phyloP scores from a whole-genome alignment of 495 filamentous ascomycete species.

The Darksidea phi region DNA sequence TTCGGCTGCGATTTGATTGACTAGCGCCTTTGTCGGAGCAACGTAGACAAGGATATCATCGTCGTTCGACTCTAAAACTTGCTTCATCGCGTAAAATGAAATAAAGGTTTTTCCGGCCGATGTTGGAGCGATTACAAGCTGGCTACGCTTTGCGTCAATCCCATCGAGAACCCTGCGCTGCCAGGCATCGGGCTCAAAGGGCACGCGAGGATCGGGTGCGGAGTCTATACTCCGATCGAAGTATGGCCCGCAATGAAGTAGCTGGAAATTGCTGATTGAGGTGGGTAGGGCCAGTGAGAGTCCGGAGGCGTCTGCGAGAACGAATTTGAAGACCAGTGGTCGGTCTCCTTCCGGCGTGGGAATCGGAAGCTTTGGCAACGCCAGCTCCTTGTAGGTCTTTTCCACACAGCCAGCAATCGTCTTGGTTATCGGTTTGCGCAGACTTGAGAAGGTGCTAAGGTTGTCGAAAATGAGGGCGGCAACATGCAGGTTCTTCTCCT shows the following conservation, averaged over 20 bases:
- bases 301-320: constrained; percentile 32
- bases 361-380: constrained; percentile 37
- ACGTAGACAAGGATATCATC: constrained; percentile 73
- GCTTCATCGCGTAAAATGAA: constrained; percentile 75
- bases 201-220: constrained; percentile 60
- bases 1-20: constrained; percentile 81
- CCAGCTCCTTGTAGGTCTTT: constrained; percentile 37
- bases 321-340: constrained; percentile 45
- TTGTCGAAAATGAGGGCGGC: constrained; percentile 39
- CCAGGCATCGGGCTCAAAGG: constrained; percentile 73
- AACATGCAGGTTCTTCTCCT: constrained; percentile 32
- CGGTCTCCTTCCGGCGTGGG: constrained; percentile 32
- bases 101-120: constrained; percentile 67
- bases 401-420: constrained; percentile 36
- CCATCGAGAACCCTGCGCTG: constrained; percentile 71
- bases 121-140: constrained; percentile 76
- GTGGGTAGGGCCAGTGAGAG: constrained; percentile 33
- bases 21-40: constrained; percentile 76
- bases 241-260: constrained; percentile 66
- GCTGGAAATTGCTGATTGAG: constrained; percentile 57
- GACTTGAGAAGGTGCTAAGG: constrained; percentile 21
- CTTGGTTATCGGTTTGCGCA: constrained; percentile 39
- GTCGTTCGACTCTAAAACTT: constrained; percentile 63
- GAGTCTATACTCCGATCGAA: constrained; percentile 72
- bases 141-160: constrained; percentile 64